These are phyloP conservation scores for Verticillium nubilum DNA, from an alignment of 2,329 filamentous ascomycete species.

Conservation along the genomic window DNA sequence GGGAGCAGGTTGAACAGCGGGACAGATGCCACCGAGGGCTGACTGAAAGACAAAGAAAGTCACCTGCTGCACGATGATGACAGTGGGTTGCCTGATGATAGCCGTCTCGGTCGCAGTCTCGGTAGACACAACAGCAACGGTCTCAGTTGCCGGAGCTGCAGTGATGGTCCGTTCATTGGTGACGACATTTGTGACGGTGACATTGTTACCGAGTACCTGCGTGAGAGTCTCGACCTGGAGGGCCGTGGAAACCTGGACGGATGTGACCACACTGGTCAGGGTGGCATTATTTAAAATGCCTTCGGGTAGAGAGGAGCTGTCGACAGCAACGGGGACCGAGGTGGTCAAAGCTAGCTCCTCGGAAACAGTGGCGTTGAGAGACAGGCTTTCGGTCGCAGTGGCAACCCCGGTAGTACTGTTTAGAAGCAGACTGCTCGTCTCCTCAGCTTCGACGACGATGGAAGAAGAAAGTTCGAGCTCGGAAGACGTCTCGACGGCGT, in stretches of 20 bases:
- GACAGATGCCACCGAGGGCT: slow-evolving; percentile 9
- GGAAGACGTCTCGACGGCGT: background rate
- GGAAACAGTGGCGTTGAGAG: background rate
- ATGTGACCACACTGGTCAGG: background rate
- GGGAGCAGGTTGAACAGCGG: slow-evolving; percentile 1
- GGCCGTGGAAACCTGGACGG: background rate
- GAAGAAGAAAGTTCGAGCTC: background rate
- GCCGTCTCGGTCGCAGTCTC: slow-evolving; percentile 1
- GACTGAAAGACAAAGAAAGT: slow-evolving; percentile 14
- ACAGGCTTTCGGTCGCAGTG: slow-evolving; percentile 1
- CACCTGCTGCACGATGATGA: slow-evolving; percentile 13
- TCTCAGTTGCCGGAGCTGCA: slow-evolving; percentile 1
- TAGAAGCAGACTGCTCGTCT: background rate
- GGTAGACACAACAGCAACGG: slow-evolving; percentile 3
- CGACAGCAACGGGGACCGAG: background rate
- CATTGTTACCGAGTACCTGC: background rate
- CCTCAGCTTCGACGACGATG: background rate
- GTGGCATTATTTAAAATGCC: slow-evolving; percentile 11
- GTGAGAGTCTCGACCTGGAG: background rate
- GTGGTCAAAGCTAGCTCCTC: background rate
- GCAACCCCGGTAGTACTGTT: background rate
- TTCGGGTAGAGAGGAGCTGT: background rate
- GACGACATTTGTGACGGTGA: slow-evolving; percentile 10
- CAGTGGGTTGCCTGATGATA: slow-evolving; percentile 6
- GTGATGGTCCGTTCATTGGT: slow-evolving; percentile 7